A percentile compares a stretch with the other conserved stretches of the same genome.
phyloP scores from a whole-genome alignment of 805 yeast genomes.

The Yarrowia sp. region DNA sequence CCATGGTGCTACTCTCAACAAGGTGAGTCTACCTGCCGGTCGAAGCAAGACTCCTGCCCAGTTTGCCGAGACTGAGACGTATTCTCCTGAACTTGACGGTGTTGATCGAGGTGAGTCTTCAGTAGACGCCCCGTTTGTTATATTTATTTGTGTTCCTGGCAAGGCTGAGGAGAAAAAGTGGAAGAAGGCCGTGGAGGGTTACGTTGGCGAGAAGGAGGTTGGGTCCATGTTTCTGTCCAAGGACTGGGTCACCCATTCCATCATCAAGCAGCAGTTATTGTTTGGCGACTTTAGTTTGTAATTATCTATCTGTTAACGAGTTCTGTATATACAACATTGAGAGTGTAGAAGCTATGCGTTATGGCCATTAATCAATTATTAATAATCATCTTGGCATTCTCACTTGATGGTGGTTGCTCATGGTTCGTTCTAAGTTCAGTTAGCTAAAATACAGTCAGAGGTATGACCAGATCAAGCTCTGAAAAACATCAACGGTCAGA shows the following conservation, averaged over 20 bases:
- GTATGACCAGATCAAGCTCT: slow-evolving; percentile 1
- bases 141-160: slow-evolving; percentile 19
- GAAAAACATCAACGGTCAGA: neutral
- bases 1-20: slow-evolving; percentile 50
- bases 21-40: neutral
- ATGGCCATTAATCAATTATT: too few relatives aligned
- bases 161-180: slow-evolving; percentile 21
- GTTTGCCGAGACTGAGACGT: neutral
- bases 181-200: neutral
- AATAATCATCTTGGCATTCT: too few relatives aligned
- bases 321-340: too few relatives aligned
- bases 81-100: neutral
- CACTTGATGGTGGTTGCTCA: too few relatives aligned
- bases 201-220: neutral
- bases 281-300: neutral
- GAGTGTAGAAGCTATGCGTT: too few relatives aligned
- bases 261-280: slow-evolving; percentile 8
- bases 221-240: slow-evolving; percentile 8
- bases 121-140: neutral
- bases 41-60: neutral
- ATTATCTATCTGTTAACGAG: neutral
- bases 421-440: neutral
- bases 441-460: neutral
- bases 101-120: neutral
- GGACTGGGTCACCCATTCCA: slow-evolving; percentile 23